phyloP scores from a whole-genome alignment of 75 land plant genomes.

The Cunninghamia lanceolata region DNA sequence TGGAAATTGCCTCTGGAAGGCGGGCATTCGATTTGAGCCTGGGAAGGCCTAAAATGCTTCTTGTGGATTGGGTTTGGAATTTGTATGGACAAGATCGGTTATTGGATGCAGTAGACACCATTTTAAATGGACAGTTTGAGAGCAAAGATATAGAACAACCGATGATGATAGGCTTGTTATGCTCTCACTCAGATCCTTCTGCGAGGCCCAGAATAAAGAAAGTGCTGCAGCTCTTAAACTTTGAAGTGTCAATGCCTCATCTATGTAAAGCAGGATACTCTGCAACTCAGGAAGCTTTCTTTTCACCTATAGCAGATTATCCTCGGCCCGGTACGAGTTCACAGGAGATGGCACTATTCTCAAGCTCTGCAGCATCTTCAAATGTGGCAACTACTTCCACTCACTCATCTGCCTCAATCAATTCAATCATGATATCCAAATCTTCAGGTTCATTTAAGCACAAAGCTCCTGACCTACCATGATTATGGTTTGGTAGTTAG shows the following conservation, averaged over 20 bases:
- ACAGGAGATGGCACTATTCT: too few species aligned
- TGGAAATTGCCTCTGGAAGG: conserved; percentile 37
- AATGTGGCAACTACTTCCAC: too few species aligned
- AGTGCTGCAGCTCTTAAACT: conserved; percentile 42
- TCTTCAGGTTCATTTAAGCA: too few species aligned
- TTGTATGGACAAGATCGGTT: conserved; percentile 15
- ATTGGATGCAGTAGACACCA: conserved; percentile 21
- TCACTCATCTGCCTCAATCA: too few species aligned
- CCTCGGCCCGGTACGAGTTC: too few species aligned
- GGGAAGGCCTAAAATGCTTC: not conserved
- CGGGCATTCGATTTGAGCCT: not conserved
- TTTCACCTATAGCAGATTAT: too few species aligned
- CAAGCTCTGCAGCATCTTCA: too few species aligned
- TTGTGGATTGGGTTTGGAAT: conserved; percentile 39
- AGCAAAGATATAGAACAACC: conserved; percentile 41
- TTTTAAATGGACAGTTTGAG: conserved; percentile 21
- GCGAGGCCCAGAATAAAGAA: conserved; percentile 55
- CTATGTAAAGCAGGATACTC: not conserved
- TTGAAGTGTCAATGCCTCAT: conserved; percentile 5
- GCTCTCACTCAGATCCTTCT: conserved; percentile 51
- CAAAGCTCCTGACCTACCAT: too few species aligned
- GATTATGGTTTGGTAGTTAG: too few species aligned
- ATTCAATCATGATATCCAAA: too few species aligned
- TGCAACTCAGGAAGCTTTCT: too few species aligned
- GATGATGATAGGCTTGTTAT: conserved; percentile 54